Conservation (phyloP, 1,139 yeast species). For the Spathaspora jeffriesii region DNA sequence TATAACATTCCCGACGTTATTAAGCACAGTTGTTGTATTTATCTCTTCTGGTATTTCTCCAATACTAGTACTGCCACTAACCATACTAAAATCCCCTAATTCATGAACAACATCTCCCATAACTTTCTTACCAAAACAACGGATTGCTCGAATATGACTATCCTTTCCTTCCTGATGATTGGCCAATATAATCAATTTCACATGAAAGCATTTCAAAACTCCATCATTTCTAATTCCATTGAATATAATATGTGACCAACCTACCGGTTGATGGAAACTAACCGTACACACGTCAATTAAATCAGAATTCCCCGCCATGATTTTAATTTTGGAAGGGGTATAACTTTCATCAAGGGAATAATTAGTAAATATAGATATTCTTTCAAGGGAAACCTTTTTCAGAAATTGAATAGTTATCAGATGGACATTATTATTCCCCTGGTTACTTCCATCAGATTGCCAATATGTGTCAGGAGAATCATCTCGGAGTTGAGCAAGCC, state of each 20-base stretch:
- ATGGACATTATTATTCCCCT: conserved; percentile 61
- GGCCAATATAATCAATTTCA: conserved; percentile 68
- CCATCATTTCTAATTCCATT: conserved; percentile 59
- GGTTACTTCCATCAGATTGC: conserved; percentile 86
- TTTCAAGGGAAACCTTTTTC: conserved; percentile 69
- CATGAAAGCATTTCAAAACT: conserved; percentile 69
- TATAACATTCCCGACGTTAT: conserved; percentile 39
- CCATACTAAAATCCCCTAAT: conserved; percentile 29
- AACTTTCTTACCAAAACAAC: conserved; percentile 40
- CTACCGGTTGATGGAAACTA: conserved; percentile 71
- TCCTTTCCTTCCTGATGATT: conserved; percentile 98
- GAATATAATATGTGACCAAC: conserved; percentile 82
- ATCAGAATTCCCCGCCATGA: conserved; percentile 87
- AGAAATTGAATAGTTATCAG: conserved; percentile 78
- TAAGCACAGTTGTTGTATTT: conserved; percentile 27
- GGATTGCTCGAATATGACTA: conserved; percentile 79
- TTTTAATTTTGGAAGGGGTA: conserved; percentile 74
- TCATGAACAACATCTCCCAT: conserved; percentile 17
- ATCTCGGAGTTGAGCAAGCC: conserved; percentile 68
- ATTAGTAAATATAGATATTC: conserved; percentile 72
- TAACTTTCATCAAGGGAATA: conserved; percentile 82
- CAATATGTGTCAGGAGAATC: conserved; percentile 78
- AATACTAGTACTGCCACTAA: conserved; percentile 22
- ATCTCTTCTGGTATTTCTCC: conserved; percentile 5
- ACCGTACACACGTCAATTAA: conserved; percentile 71